Evolutionary conservation across 2,329 filamentous ascomycete genomes (phyloP), one percentile per base, ranked within the genome.

Genomic region (Pseudogymnoascus sp.): DNA sequence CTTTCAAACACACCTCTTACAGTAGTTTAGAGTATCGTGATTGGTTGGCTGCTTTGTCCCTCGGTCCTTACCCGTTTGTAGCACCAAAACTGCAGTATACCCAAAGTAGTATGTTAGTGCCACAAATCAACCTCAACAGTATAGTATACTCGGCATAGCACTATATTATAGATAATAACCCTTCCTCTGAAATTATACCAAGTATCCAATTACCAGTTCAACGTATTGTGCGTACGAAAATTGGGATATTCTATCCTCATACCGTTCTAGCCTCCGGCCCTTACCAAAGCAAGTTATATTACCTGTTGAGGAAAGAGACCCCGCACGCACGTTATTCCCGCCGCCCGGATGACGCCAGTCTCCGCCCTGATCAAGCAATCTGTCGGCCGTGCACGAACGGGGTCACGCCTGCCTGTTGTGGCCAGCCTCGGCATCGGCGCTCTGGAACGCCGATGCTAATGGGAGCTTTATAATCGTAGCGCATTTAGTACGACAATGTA

Each of bases 221-320:
- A 37, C 8, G 15, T 12, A 39, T 10, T 30, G 8, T 12, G 4
- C 15, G 37, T 39, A 39, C 37, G 37, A 19, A 39, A 39, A 15
- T 26, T 9, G 7, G 6, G 1, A 12, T 12, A 7, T 9, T 28
- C 26, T 28, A 45, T n/a, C n/a, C 23, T 30, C 26, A 15, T 52
- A 52, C 45, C 9, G 15, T 30, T 48, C 39, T 52, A 52, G 45
- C 45, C 45, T 52, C n/a, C 15, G 10, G 13, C 4, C 3, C 23
- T 28, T 28, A 48, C 39, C 39, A 48, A 48, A 48, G 39, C 39
- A 48, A 48, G 13, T 48, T 48, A 8, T 30, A 52, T 18, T 30
- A 30, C 45, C 23, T 52, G 45, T 52, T 52, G 15, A 52, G 45
- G 45, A 8, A 45, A 45, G 45, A 52, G 45, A 52, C n/a, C 45